These are phyloP conservation scores for Anthracocystis walkeri DNA, from an alignment of 1,284 basidiomycete species.

Conservation along the genomic window DNA sequence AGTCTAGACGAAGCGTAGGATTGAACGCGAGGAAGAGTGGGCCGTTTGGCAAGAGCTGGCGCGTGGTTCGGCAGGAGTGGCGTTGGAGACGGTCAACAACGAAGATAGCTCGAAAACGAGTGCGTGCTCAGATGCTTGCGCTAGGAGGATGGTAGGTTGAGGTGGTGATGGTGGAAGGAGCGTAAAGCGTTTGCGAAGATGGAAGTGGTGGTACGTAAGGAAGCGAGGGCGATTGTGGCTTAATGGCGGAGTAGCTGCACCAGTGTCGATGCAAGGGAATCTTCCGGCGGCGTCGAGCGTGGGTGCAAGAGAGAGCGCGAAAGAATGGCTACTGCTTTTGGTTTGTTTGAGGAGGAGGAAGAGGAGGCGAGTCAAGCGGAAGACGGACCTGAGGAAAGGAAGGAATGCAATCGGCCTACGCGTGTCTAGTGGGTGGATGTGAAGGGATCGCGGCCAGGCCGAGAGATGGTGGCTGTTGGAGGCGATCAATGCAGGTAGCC, in stretches of 20 bases:
- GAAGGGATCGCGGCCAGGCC: slow-evolving; percentile 1
- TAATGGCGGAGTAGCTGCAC: too few relatives aligned
- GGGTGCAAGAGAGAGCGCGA: not conserved
- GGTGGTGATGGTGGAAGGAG: not conserved
- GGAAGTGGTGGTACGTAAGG: too few relatives aligned
- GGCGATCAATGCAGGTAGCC: slow-evolving; percentile 25
- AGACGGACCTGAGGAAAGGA: not conserved
- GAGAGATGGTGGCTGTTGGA: not conserved
- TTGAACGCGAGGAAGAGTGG: not conserved
- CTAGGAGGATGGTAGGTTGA: not conserved
- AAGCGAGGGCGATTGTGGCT: too few relatives aligned
- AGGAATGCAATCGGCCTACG: not conserved
- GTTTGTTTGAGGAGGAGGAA: not conserved
- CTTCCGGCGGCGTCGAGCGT: slow-evolving; percentile 19
- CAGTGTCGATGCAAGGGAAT: too few relatives aligned
- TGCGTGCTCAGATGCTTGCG: too few relatives aligned
- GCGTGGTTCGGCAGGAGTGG: not conserved
- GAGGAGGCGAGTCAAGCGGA: slow-evolving; percentile 16
- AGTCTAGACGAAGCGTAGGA: slow-evolving; percentile 5
- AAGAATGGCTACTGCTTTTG: slow-evolving; percentile 8
- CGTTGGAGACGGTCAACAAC: not conserved
- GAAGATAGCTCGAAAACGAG: not conserved
- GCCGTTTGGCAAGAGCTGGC: not conserved
- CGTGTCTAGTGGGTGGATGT: slow-evolving; percentile 2
- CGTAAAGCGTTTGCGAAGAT: too few relatives aligned